Evolutionary conservation across 2,329 filamentous ascomycete genomes (phyloP), one percentile per base, ranked within the genome.

Genomic region (Xylaria arbuscula): DNA sequence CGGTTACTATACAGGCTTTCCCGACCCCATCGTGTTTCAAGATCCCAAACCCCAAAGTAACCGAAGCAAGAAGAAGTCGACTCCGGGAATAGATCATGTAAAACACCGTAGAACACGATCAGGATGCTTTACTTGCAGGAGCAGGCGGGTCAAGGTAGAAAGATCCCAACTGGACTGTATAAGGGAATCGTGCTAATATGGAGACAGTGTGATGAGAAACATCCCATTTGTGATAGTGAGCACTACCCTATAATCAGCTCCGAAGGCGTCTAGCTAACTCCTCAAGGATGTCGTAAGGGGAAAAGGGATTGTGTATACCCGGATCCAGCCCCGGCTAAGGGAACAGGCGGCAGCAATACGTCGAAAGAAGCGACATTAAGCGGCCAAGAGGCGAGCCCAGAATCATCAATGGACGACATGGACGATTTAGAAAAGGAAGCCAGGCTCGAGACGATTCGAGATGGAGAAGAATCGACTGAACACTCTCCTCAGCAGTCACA

Each of bases 21-120:
- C 84, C 6, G 85, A 88, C 42, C 83, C 84, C 6, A 80, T 83
- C 50, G 80, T 83, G 76, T 83, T 85, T 68, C 83, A 82, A 67
- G 76, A 82, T 1, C 78, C 83, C 17, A 87, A 87, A 73, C 72
- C 83, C 11, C 82, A 84, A 58, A 83, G 64, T 56, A 73, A 60
- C 61, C 73, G 86, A 73, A 81, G 79, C 70, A 82, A 86, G 59
- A 83, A 86, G 65, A 88, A 87, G 72, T 86, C 86, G 0, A 76
- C 81, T 10, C 78, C 82, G 1, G 85, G 83, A 2, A 70, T 83
- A 56, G 92, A 97, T 70, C 90, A 92, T 76, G 92, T 97, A 73
- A 98, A 98, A 81, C 95, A 98, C 79, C 91, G 94, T 70, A 89
- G 96, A 73, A 98, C 96, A 51, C 88, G 96, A 74, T 98, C 94